Base-by-base conservation (phyloP, 2,329 filamentous ascomycete species). In the Thermoascus crustaceus region DNA sequence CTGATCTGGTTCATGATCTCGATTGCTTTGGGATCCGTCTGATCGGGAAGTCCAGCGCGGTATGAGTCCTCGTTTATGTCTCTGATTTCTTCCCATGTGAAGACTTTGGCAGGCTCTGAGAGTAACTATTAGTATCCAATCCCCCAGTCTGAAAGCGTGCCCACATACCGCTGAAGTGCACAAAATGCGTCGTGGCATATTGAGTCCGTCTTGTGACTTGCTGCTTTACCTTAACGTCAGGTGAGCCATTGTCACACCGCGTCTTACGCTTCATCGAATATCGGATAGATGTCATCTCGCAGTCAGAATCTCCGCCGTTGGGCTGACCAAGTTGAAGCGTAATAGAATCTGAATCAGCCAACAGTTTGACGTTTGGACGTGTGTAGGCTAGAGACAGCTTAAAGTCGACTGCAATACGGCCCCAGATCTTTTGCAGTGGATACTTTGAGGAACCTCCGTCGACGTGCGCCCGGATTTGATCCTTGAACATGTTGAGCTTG, bases 21-120 rank as follows among this genome's bases (percentile, higher is more conserved):
- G 14, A 79, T 76, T 0, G 81, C 76, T 23, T 75, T 72, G 0
- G 73, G 69, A 0, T 78, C 72, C 0, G 76, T 71, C 0, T 77
- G 66, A 5, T 72, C 70, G 0, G 76, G 76, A 45, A 78, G 66
- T 0, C 78, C 77, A 0, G 75, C 70, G 11, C 66, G 66, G 17
- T 71, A 72, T 8, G 74, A 73, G 3, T 64, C 58, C 11, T 63
- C 56, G 9, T 82, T 78, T 7, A 77, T 68, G 0, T 64, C 55
- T 0, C 71, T 68, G 1, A 84, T 73, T 2, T 59, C 54, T 9
- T 50, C 46, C 19, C 63, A 50, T 0, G 37, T 46, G 20, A 61
- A 63, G 3, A 32, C 40, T 7, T 41, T 44, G 1, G 38, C 46
- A 1, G 54, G 39, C 3, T 13, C 47, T 47, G 22, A 4, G 18